Evolutionary conservation across 148 eudicot genomes (phyloP).

Genomic region (Arbutus unedo): DNA sequence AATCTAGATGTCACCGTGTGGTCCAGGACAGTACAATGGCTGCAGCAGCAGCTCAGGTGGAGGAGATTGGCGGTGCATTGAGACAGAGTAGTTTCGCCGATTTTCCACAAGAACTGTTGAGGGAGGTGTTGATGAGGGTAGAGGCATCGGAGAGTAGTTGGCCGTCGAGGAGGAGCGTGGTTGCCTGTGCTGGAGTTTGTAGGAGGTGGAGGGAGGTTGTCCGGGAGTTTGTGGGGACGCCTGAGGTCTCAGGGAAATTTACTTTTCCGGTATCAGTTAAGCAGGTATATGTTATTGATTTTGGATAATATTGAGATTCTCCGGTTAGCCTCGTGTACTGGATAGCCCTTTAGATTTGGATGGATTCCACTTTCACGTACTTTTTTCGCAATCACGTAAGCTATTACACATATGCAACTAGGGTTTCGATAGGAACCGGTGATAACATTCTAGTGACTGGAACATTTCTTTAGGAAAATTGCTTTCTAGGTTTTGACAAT

Average conservation of each 20-base stretch:
- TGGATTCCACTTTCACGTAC: background rate
- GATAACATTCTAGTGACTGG: background rate
- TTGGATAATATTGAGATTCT: background rate
- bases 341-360: too few relatives aligned
- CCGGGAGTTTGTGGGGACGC: slow-evolving; percentile 53
- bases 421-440: too few relatives aligned
- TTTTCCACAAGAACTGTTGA: slow-evolving; percentile 63
- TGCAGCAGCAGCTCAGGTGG: slow-evolving; percentile 10
- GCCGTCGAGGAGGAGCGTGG: slow-evolving; percentile 49
- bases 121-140: slow-evolving; percentile 62
- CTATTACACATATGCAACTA: background rate
- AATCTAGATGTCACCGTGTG: slow-evolving; percentile 42
- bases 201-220: slow-evolving; percentile 56
- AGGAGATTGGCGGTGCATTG: slow-evolving; percentile 29
- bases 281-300: slow-evolving; percentile 36
- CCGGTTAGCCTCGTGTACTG: too few relatives aligned
- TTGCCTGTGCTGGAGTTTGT: slow-evolving; percentile 63
- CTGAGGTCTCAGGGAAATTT: slow-evolving; percentile 45
- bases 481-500: too few relatives aligned
- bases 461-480: too few relatives aligned
- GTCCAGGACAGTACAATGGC: slow-evolving; percentile 35
- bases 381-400: background rate
- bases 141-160: slow-evolving; percentile 60
- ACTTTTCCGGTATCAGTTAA: slow-evolving; percentile 64
- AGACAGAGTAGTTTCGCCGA: slow-evolving; percentile 54